Percentiles rank a stretch among this genome's conserved stretches.
Evolutionary conservation across 306 rosid species (phyloP).

Genomic region (Sindora glabra): DNA sequence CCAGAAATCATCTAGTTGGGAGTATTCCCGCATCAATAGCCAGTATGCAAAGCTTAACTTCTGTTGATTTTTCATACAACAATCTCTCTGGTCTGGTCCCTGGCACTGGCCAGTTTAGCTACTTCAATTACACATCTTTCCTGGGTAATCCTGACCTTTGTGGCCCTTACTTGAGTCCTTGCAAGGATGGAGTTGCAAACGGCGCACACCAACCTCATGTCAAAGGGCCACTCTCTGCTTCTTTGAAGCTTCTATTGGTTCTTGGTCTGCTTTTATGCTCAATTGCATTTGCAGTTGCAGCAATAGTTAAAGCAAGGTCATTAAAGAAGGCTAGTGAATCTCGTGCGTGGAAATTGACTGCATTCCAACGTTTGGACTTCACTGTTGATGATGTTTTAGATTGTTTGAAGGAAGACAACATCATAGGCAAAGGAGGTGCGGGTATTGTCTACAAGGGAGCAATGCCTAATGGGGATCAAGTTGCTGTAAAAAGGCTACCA

Average conservation of each 20-base stretch:
- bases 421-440: conserved; percentile 96
- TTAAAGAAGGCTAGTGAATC: conserved; percentile 76
- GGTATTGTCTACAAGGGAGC: conserved; percentile 92
- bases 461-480: conserved; percentile 65
- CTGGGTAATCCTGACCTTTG: conserved; percentile 77
- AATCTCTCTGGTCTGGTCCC: conserved; percentile 97
- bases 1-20: conserved; percentile 76
- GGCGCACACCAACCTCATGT: conserved; percentile 43
- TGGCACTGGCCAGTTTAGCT: conserved; percentile 90
- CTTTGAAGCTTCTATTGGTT: conserved; percentile 71
- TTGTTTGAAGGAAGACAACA: conserved; percentile 81
- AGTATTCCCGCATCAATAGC: conserved; percentile 67
- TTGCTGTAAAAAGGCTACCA: conserved; percentile 91
- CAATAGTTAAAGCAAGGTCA: conserved; percentile 81
- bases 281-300: conserved; percentile 63
- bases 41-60: conserved; percentile 86
- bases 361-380: conserved; percentile 89
- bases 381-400: conserved; percentile 87
- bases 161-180: conserved; percentile 84
- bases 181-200: conserved; percentile 65
- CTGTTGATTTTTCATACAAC: conserved; percentile 88
- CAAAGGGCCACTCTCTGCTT: conserved; percentile 66
- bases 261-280: conserved; percentile 72
- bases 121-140: conserved; percentile 91
- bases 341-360: conserved; percentile 82